Evolutionary conservation across 306 rosid genomes (phyloP).

Genomic region (Gynostemma pentaphyllum): DNA sequence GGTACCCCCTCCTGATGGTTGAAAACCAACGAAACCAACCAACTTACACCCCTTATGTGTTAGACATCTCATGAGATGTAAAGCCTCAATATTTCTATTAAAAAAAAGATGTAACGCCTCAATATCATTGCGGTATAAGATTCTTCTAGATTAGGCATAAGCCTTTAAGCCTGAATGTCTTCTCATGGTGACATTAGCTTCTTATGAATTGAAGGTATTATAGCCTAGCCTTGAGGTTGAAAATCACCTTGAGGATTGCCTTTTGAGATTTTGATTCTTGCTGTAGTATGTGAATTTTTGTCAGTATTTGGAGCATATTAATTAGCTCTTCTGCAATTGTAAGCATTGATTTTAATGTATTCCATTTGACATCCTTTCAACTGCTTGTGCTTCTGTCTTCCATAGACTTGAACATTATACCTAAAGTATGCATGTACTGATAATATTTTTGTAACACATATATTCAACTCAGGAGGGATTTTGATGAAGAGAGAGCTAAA

Average conservation of each 20-base stretch:
- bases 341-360: background rate
- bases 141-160: background rate
- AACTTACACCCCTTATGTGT: too few relatives aligned
- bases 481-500: slow-evolving; percentile 54
- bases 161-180: background rate
- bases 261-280: background rate
- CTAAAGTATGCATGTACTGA: background rate
- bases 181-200: background rate
- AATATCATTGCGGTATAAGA: too few relatives aligned
- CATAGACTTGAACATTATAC: too few relatives aligned
- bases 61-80: too few relatives aligned
- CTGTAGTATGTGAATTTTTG: background rate
- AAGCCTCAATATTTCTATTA: too few relatives aligned
- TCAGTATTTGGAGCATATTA: background rate
- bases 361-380: background rate
- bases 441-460: background rate
- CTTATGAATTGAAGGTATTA: too few relatives aligned
- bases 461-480: slow-evolving; percentile 54
- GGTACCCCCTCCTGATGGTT: too few relatives aligned
- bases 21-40: too few relatives aligned
- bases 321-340: background rate
- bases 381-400: background rate
- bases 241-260: background rate
- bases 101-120: too few relatives aligned
- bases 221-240: background rate